These are phyloP conservation scores for Canavalia ensiformis DNA, from an alignment of 306 rosid species.

Conservation along the genomic window DNA sequence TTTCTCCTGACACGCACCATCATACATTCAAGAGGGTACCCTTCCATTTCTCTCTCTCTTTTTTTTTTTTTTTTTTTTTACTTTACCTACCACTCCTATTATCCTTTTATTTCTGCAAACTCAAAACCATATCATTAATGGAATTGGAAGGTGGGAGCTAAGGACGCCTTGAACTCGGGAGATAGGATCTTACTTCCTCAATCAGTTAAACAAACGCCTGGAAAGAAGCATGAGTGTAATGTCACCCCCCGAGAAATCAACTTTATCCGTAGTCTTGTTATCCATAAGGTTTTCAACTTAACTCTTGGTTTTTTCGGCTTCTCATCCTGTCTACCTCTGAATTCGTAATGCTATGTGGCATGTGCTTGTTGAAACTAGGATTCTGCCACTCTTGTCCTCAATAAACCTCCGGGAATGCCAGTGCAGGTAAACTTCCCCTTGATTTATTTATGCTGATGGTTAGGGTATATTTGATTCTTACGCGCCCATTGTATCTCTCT, in stretches of 20 bases:
- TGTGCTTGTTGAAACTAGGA: constrained; percentile 59
- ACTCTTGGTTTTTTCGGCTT: background rate
- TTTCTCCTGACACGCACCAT: background rate
- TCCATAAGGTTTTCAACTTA: constrained; percentile 69
- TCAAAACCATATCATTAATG: constrained; percentile 11
- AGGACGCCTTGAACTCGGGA: constrained; percentile 73
- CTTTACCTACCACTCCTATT: too few species aligned
- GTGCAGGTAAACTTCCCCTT: constrained; percentile 68
- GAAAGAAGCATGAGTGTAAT: constrained; percentile 49
- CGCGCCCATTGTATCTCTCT: constrained; percentile 35
- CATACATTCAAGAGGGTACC: constrained; percentile 66
- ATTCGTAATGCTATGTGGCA: background rate
- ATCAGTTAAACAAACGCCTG: constrained; percentile 58
- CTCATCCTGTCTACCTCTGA: background rate
- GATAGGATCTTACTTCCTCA: constrained; percentile 79
- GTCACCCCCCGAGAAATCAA: constrained; percentile 65
- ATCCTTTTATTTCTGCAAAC: background rate
- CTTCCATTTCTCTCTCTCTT: background rate
- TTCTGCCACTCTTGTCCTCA: constrained; percentile 77
- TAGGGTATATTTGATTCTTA: background rate
- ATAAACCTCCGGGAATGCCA: constrained; percentile 95
- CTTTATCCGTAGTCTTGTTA: constrained; percentile 66
- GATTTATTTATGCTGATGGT: too few species aligned
- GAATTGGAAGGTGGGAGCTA: constrained; percentile 70
- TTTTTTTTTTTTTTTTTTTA: background rate